Percentiles rank a stretch among this genome's conserved stretches.
These are phyloP conservation scores for Cryptosporidium felis DNA, from an alignment of 169 alveolate species.

Conservation along the genomic window DNA sequence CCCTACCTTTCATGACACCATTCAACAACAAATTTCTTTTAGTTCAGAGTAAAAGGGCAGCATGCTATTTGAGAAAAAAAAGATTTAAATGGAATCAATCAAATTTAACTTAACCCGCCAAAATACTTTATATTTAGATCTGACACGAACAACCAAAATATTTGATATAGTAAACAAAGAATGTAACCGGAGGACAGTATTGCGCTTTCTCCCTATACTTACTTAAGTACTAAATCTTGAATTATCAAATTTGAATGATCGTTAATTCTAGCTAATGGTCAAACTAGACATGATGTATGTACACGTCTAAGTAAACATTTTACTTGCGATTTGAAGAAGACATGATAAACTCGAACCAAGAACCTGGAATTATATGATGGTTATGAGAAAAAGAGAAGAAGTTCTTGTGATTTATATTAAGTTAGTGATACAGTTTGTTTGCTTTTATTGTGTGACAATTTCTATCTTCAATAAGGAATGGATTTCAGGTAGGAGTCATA, in stretches of 20 bases:
- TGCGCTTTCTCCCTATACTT: too few relatives aligned
- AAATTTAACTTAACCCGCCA: background rate
- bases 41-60: background rate
- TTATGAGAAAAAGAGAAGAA: conserved; percentile 21
- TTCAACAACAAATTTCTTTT: background rate
- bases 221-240: too few relatives aligned
- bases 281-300: conserved; percentile 42
- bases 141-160: too few relatives aligned
- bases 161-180: too few relatives aligned
- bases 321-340: background rate
- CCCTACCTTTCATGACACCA: background rate
- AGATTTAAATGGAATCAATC: background rate
- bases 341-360: background rate
- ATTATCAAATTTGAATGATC: too few relatives aligned
- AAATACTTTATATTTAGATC: too few relatives aligned
- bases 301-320: conserved; percentile 38
- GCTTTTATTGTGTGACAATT: background rate
- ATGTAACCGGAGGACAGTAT: too few relatives aligned
- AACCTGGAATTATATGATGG: conserved; percentile 32
- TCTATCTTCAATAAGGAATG: conserved; percentile 17
- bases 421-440: conserved; percentile 4
- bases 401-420: conserved; percentile 36
- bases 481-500: conserved; percentile 7
- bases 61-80: background rate
- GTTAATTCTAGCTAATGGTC: too few relatives aligned